A percentile compares a stretch with the other conserved stretches of the same genome.
Evolutionary conservation across 2,329 filamentous ascomycete genomes (phyloP).

Genomic region (Biscogniauxia sp.): DNA sequence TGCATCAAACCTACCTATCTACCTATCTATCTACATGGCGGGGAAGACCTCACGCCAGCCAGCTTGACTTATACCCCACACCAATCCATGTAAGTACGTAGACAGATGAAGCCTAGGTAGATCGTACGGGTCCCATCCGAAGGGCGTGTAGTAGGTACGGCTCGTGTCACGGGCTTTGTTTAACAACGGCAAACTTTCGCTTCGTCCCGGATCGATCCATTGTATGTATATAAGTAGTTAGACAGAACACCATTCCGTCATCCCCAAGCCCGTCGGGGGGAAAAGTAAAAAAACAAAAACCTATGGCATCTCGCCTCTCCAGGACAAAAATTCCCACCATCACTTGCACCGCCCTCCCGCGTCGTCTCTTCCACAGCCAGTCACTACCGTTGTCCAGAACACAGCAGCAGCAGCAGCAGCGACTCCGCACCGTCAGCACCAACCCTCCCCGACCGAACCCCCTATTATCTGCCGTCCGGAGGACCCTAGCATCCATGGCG

Average conservation of each 20-base stretch:
- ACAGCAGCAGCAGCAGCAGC: conserved; percentile 6
- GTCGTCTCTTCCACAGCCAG: conserved; percentile 4
- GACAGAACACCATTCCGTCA: no score
- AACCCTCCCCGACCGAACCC: background rate
- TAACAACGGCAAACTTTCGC: no score
- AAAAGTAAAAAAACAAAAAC: no score
- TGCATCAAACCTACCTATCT: background rate
- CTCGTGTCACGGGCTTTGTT: no score
- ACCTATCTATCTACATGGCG: background rate
- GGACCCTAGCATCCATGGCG: conserved; percentile 20
- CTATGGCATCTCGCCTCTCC: background rate
- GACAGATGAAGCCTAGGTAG: background rate
- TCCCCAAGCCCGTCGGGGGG: no score
- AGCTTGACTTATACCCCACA: background rate
- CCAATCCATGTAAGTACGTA: background rate
- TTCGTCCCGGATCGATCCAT: no score
- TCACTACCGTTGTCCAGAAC: conserved; percentile 11
- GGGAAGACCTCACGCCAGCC: background rate
- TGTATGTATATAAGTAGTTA: no score
- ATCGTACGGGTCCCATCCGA: no score
- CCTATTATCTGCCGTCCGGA: background rate
- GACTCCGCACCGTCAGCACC: background rate
- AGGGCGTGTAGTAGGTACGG: no score
- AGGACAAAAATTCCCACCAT: no score
- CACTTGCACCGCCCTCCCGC: background rate